phyloP scores from a whole-genome alignment of 2,329 filamentous ascomycete species.

The Fusarium verrucosum region DNA sequence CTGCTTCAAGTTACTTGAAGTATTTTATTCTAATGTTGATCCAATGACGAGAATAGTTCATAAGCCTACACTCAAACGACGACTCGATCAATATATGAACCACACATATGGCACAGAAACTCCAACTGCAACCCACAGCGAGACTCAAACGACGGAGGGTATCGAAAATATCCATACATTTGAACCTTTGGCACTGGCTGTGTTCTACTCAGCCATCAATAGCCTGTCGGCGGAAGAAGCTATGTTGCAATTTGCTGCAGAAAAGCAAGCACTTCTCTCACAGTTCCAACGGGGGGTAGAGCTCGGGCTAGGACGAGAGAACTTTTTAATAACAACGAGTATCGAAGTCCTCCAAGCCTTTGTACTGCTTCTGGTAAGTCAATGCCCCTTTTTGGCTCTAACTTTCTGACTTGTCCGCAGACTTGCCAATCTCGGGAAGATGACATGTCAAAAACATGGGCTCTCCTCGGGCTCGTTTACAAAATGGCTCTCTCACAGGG shows the following conservation, averaged over 20 bases:
- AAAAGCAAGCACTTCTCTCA: not conserved
- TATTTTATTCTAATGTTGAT: not conserved
- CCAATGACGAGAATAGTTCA: conserved; percentile 1
- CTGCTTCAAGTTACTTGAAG: not conserved
- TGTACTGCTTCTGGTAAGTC: not conserved
- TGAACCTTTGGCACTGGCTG: not conserved
- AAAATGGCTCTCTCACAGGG: not conserved
- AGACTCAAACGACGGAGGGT: rapidly evolving
- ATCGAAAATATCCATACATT: not conserved
- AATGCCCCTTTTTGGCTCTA: rapidly evolving
- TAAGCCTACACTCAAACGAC: not conserved
- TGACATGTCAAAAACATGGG: conserved; percentile 1
- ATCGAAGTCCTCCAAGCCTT: not conserved
- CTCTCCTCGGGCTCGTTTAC: not conserved
- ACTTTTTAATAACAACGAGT: not conserved
- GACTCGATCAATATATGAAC: not conserved
- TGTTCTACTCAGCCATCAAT: not conserved
- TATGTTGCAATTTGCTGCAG: not conserved
- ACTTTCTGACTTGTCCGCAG: not conserved
- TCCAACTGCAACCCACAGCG: not conserved
- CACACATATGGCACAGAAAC: not conserved
- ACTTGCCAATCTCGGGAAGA: not conserved
- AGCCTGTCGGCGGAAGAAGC: not conserved
- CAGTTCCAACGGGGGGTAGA: not conserved
- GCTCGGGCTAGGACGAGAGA: not conserved